Conservation (phyloP, 2,329 filamentous ascomycete species). For the Lomentospora prolificans region DNA sequence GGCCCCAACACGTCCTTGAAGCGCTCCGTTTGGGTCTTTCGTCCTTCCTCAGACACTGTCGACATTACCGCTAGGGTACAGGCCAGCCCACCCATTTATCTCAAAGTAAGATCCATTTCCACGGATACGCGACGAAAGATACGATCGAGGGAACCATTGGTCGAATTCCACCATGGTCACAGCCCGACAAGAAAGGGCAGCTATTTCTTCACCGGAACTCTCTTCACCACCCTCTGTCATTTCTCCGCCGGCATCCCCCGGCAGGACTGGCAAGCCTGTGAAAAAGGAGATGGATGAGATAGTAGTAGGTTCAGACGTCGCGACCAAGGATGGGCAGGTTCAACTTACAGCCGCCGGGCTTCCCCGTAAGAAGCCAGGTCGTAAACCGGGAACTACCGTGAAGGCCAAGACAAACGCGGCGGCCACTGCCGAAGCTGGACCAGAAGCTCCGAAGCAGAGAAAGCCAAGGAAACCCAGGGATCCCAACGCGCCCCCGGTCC, state of each 20-base stretch:
- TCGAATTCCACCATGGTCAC: neutral
- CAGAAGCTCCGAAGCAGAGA: conserved; percentile 38
- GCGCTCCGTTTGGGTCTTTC: too few relatives aligned
- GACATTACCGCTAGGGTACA: too few relatives aligned
- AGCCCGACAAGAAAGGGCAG: conserved; percentile 15
- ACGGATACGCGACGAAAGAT: neutral
- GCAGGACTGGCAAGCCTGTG: conserved; percentile 17
- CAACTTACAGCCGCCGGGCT: conserved; percentile 47
- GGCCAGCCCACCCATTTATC: too few relatives aligned
- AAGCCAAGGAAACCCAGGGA: conserved; percentile 49
- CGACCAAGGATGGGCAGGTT: conserved; percentile 29
- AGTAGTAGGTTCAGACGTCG: conserved; percentile 31
- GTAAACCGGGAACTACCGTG: conserved; percentile 50
- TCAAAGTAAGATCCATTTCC: neutral
- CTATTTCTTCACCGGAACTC: conserved; percentile 38
- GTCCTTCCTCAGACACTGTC: too few relatives aligned
- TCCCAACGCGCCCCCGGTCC: conserved; percentile 44
- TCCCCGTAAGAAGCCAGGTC: conserved; percentile 53
- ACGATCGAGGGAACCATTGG: neutral
- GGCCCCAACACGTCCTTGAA: too few relatives aligned
- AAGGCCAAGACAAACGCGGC: conserved; percentile 28
- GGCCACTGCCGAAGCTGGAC: conserved; percentile 24
- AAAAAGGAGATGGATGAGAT: conserved; percentile 40
- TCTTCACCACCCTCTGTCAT: conserved; percentile 41
- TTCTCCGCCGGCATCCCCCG: conserved; percentile 40